Conservation (phyloP, 164 flowering plant genomes). For the Aristolochia fimbriata region DNA sequence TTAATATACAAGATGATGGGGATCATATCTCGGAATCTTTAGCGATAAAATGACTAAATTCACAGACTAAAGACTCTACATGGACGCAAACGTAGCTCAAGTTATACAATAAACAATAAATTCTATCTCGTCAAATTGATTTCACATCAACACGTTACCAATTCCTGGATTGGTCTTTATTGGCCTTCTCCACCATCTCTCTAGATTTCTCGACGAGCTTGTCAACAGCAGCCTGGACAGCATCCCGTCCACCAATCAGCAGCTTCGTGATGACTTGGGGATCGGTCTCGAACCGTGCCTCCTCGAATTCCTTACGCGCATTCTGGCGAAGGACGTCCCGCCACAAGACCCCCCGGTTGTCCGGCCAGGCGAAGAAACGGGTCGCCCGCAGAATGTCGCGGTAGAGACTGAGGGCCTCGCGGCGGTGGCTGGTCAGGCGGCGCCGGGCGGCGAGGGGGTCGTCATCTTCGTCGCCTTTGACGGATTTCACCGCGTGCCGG, state of each 20-base stretch:
- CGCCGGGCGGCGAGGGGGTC: conserved; percentile 6
- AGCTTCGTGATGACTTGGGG: conserved; percentile 10
- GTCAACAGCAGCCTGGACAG: conserved; percentile 12
- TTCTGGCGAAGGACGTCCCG: conserved; percentile 15
- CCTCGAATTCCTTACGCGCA: conserved; percentile 13
- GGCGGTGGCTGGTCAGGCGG: conserved; percentile 14
- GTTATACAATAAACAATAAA: no score
- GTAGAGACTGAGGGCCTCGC: conserved; percentile 15
- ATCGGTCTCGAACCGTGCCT: conserved; percentile 14
- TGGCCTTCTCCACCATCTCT: conserved; percentile 3
- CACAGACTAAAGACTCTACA: no score
- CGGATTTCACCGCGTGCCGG: conserved; percentile 8
- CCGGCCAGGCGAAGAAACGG: conserved; percentile 14
- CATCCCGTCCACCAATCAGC: conserved; percentile 12
- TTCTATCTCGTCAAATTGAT: no score
- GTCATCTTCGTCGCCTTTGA: conserved; percentile 3
- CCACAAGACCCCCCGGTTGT: conserved; percentile 11
- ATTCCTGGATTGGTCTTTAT: not conserved
- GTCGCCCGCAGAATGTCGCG: conserved; percentile 13
- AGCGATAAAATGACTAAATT: no score
- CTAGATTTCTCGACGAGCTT: conserved; percentile 13
- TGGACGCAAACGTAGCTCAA: no score
- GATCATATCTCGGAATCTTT: no score
- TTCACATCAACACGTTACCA: not conserved
- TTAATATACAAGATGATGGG: no score